Percentiles rank a stretch among this genome's conserved stretches.
Evolutionary conservation across 2,329 filamentous ascomycete species (phyloP).

Genomic region (Aspergillus clavatus): DNA sequence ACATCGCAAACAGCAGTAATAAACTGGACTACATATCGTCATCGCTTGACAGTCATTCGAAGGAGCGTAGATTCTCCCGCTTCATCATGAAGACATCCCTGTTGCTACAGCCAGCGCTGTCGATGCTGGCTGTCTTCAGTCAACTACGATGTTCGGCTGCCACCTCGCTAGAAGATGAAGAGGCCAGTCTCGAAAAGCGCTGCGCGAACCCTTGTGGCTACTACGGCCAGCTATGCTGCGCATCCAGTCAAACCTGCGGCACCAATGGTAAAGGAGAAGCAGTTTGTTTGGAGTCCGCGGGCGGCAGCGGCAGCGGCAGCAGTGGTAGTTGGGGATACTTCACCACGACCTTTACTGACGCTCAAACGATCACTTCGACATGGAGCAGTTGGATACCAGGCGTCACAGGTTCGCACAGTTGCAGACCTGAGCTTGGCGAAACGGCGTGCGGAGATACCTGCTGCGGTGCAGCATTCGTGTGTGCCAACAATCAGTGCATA

Average conservation of each 20-base stretch:
- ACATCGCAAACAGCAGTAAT: background rate
- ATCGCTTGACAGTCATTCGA: background rate
- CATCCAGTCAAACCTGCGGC: constrained; percentile 42
- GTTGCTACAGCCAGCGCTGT: constrained; percentile 21
- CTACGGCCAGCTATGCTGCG: constrained; percentile 49
- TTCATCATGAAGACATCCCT: constrained; percentile 28
- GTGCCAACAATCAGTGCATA: constrained; percentile 39
- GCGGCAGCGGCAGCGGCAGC: constrained; percentile 18
- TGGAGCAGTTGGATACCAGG: constrained; percentile 42
- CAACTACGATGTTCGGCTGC: constrained; percentile 22
- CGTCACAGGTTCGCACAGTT: constrained; percentile 32
- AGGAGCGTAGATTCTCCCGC: constrained; percentile 3
- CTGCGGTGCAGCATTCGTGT: constrained; percentile 43
- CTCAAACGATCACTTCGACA: constrained; percentile 50
- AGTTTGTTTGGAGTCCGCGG: constrained; percentile 33
- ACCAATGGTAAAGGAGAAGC: constrained; percentile 49
- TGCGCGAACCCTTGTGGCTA: constrained; percentile 52
- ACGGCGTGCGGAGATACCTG: constrained; percentile 42
- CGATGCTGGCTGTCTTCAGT: constrained; percentile 26
- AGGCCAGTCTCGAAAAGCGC: constrained; percentile 25
- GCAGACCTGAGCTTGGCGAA: constrained; percentile 45
- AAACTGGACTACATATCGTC: background rate
- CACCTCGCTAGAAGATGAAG: constrained; percentile 27
- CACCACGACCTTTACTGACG: constrained; percentile 55
- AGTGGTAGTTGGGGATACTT: constrained; percentile 52